Conservation (phyloP, 2,329 filamentous ascomycete species). For the Zasmidium cellare region DNA sequence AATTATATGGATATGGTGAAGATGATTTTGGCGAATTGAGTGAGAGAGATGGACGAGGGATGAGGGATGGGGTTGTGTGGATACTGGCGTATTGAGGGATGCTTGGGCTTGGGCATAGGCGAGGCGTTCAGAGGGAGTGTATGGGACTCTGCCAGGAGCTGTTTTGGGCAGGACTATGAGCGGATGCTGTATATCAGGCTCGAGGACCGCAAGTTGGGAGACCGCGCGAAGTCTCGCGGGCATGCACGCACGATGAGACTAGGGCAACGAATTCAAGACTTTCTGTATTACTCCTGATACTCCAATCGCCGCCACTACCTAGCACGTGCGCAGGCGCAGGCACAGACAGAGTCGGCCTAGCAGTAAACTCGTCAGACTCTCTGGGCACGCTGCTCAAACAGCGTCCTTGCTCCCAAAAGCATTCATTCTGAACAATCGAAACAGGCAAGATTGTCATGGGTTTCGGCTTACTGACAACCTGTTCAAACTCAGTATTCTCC, state of each 20-base stretch:
- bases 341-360: too few relatives aligned
- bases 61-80: neutral
- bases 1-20: slow-evolving; percentile 74
- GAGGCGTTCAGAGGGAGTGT: neutral
- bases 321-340: too few relatives aligned
- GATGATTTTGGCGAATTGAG: slow-evolving; percentile 41
- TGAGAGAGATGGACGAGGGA: neutral
- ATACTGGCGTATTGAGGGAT: slow-evolving; percentile 8
- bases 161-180: neutral
- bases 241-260: neutral
- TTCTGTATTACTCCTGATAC: too few relatives aligned
- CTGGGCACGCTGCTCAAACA: too few relatives aligned
- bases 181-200: neutral
- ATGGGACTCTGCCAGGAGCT: too few relatives aligned
- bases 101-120: neutral
- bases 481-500: too few relatives aligned
- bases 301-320: too few relatives aligned
- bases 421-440: too few relatives aligned
- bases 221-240: neutral
- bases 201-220: neutral
- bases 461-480: too few relatives aligned
- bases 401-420: too few relatives aligned
- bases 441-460: too few relatives aligned
- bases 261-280: neutral
- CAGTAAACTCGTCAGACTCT: too few relatives aligned